Evolutionary conservation across 352 stramenopile species (phyloP), one percentile per base, ranked within the genome.

Genomic region (Aphanomyces euteiches): DNA sequence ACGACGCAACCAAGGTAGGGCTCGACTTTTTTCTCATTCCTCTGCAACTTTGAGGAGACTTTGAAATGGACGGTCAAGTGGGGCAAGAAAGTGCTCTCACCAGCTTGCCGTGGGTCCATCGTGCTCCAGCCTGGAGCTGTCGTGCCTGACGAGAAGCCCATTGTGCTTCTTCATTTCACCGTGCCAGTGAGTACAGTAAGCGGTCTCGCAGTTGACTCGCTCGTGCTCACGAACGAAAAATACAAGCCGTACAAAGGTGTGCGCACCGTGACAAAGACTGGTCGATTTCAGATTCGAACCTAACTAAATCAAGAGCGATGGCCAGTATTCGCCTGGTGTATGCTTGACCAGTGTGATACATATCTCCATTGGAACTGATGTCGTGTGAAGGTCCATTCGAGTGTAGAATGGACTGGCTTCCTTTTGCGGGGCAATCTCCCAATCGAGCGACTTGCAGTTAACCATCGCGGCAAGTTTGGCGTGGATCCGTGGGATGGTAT

Each of bases 201-300:
- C 72, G 96, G 96, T 15, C 77, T 99, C 58, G 92, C 96, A 48
- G 96, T 99, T 41, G 93, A 96, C 75, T 98, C 96, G 53, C 76
- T 99, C 54, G 74, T 96, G 45, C 86, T 99, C 58, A 95, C 87
- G 38, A 98, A 98, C 75, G 97, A 99, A 79, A 92, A 90, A 68
- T 99, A 99, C 82, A 96, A 96, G 71, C 96, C 96, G 7, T 99
- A 99, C 88, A 99, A 99, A 84, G 96, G 96, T 38, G 96, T 99
- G 56, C 88, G 96, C 66, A 98, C 97, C 58, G 90, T 99, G 73
- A 96, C 96, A 38, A 98, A 98, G 76, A 92, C 93, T 67, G 96
- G 96, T 1, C 87, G 93, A 43, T 98, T 98, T 84, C 94, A 98
- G 83, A 96, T 98, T 77, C 90, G 93, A 70, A 97, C 88, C 82